A percentile compares a stretch with the other conserved stretches of the same genome.
Conservation (phyloP, 2,329 filamentous ascomycete species). For the Scorias spongiosa region DNA sequence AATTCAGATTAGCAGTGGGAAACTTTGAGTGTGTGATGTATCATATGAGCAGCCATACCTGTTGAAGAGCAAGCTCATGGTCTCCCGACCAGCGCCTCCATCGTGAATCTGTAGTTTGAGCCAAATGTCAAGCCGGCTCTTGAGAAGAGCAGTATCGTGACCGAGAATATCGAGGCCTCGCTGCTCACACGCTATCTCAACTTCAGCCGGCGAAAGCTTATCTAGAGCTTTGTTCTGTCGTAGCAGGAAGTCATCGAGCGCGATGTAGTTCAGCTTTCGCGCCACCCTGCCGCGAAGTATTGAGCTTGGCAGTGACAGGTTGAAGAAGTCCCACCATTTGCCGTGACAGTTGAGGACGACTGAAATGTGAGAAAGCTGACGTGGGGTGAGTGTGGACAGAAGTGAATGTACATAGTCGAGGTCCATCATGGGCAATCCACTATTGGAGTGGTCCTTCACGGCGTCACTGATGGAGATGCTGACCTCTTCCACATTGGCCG, state of each 20-base stretch:
- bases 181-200: constrained; percentile 22
- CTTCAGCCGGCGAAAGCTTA: constrained; percentile 29
- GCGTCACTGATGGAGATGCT: constrained; percentile 21
- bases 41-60: constrained; percentile 10
- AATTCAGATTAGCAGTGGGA: too few species aligned
- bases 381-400: constrained; percentile 15
- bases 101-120: constrained; percentile 25
- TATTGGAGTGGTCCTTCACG: constrained; percentile 32
- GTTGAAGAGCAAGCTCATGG: constrained; percentile 21
- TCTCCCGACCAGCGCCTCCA: constrained; percentile 13
- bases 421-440: constrained; percentile 27
- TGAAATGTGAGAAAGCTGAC: constrained; percentile 28
- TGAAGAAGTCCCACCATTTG: constrained; percentile 28
- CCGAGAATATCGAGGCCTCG: constrained; percentile 20
- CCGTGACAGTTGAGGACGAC: constrained; percentile 25
- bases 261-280: constrained; percentile 46
- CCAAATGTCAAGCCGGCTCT: constrained; percentile 23
- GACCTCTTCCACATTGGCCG: constrained; percentile 54
- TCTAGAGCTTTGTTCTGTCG: constrained; percentile 47
- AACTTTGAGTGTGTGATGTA: too few species aligned
- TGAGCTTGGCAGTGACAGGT: constrained; percentile 30
- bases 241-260: constrained; percentile 57
- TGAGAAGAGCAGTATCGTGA: constrained; percentile 12
- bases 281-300: constrained; percentile 41
- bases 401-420: constrained; percentile 5